Evolutionary conservation across 177 flowering plant genomes (phyloP), one percentile per base, ranked within the genome.

Genomic region (Vitis hybrid): DNA sequence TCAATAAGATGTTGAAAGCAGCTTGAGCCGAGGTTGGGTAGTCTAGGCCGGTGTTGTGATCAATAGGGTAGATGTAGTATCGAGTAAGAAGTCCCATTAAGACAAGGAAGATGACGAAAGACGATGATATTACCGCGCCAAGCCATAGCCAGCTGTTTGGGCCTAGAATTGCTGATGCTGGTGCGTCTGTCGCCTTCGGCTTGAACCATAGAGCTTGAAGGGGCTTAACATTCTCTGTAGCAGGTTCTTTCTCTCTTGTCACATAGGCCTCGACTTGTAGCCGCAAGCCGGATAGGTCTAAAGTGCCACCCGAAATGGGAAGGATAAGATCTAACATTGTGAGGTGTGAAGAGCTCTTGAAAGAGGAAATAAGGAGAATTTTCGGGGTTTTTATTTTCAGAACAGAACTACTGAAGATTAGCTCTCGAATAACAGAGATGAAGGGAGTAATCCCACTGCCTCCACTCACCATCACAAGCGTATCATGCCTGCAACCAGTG

Each of bases 71-170:
- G 7, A 89, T 86, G 75, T 82, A 81, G 80, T 73, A 85, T 10
- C 72, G 74, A 1, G 78, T 82, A 20, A 81, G 66, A 51, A 85
- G 11, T 21, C 84, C 90, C 15, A 84, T 63, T 4, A 83, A 66
- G 59, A 89, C 17, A 1, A 89, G 81, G 75, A 74, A 89, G 3
- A 79, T 74, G 51, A 83, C 13, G 55, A 87, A 89, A 9, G 93
- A 87, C 0, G 86, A 78, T 58, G 90, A 76, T 18, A 87, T 84
- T 14, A 89, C 75, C 1, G 73, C 74, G 1, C 71, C 89, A 1
- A 89, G 89, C 83, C 89, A 89, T 2, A 87, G 84, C 89, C 89
- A 87, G 62, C 80, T 58, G 50, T 85, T 83, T 27, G 80, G 79
- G 46, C 93, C 93, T 27, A 89, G 49, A 48, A 75, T 73, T 4